phyloP scores from a whole-genome alignment of 345 rosid genomes.

The Erucastrum elatum region DNA sequence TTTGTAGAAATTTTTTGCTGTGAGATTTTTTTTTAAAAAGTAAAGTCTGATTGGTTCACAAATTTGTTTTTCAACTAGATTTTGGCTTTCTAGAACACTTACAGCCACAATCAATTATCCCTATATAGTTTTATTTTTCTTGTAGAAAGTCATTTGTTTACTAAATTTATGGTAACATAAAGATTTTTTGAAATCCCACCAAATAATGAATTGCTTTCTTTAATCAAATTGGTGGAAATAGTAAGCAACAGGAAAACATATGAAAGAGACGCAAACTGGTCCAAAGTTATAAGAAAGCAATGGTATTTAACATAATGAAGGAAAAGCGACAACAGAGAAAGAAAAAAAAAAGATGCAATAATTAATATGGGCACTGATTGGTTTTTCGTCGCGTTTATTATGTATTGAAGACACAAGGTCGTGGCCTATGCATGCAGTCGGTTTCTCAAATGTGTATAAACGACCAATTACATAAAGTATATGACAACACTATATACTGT shows the following conservation, averaged over 20 bases:
- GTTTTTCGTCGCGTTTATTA: not conserved
- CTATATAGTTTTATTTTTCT: too few species aligned
- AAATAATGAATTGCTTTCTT: not conserved
- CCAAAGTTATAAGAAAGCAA: not conserved
- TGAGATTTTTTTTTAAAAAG: too few species aligned
- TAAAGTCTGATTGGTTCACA: too few species aligned
- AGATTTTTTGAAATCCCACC: not conserved
- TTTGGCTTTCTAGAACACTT: too few species aligned
- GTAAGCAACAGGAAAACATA: not conserved
- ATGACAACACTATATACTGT: not conserved
- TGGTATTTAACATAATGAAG: not conserved
- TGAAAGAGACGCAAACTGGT: not conserved
- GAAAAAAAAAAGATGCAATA: not conserved
- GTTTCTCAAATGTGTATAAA: not conserved
- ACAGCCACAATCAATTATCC: too few species aligned
- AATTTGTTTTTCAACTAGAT: too few species aligned
- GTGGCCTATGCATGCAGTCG: slow-evolving; percentile 14
- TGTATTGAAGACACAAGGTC: not conserved
- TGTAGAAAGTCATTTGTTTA: not conserved
- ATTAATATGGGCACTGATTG: slow-evolving; percentile 1
- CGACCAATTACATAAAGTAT: not conserved
- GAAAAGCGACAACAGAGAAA: not conserved
- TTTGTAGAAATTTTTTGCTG: too few species aligned
- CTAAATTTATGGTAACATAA: not conserved
- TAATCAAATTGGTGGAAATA: not conserved